Conservation (phyloP, 257 asterid genomes). For the Leonotis leonurus region DNA sequence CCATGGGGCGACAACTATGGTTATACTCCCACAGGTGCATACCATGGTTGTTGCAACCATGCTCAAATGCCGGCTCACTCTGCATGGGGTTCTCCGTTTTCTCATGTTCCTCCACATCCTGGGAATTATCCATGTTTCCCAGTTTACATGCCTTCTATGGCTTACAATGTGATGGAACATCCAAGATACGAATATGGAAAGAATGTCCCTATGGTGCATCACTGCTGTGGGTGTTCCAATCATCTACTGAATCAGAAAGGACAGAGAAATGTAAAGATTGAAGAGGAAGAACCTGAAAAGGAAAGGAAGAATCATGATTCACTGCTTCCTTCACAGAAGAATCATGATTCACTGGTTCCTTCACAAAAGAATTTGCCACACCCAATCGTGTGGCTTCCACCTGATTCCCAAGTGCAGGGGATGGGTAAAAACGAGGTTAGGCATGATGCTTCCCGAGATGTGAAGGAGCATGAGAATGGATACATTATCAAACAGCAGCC, state of each 20-base stretch:
- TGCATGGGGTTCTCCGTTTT: constrained; percentile 36
- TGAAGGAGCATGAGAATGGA: constrained; percentile 11
- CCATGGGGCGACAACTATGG: constrained; percentile 39
- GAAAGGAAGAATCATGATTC: constrained; percentile 19
- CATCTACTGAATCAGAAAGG: constrained; percentile 25
- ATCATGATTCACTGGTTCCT: constrained; percentile 28
- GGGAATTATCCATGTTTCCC: constrained; percentile 31
- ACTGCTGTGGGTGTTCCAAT: constrained; percentile 51
- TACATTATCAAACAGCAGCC: constrained; percentile 17
- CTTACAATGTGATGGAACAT: constrained; percentile 19
- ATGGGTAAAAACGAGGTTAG: constrained; percentile 3
- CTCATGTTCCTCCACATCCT: constrained; percentile 28
- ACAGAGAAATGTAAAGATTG: constrained; percentile 35
- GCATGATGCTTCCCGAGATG: constrained; percentile 13
- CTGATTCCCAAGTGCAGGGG: constrained; percentile 15
- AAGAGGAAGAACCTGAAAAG: constrained; percentile 41
- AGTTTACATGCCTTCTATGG: constrained; percentile 31
- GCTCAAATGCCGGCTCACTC: constrained; percentile 19
- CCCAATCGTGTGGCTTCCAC: constrained; percentile 41
- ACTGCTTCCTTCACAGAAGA: constrained; percentile 29
- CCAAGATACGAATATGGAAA: constrained; percentile 32
- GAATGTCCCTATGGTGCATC: constrained; percentile 27
- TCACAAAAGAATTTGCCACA: constrained; percentile 21
- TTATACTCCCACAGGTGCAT: constrained; percentile 20
- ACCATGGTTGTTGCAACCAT: constrained; percentile 42